Evolutionary conservation across 805 yeast species (phyloP).

Genomic region (Scheffersomyces amazonensis): DNA sequence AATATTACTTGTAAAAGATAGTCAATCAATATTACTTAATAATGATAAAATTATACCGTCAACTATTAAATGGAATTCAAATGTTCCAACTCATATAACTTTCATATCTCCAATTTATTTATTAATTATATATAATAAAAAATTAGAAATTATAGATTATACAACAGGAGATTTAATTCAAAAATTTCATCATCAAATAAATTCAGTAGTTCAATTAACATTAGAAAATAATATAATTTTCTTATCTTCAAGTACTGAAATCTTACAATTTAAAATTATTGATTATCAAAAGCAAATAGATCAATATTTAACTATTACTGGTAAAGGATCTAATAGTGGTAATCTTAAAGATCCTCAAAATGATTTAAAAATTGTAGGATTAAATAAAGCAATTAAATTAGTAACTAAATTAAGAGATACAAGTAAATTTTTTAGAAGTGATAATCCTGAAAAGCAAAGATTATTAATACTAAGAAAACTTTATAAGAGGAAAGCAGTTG

Average conservation of each 20-base stretch:
- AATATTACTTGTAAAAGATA: conserved; percentile 30
- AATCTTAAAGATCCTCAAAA: conserved; percentile 19
- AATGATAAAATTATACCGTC: conserved; percentile 12
- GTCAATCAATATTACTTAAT: conserved; percentile 15
- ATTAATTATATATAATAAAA: conserved; percentile 27
- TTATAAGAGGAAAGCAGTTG: conserved; percentile 28
- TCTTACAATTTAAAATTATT: conserved; percentile 27
- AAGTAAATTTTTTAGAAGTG: conserved; percentile 22
- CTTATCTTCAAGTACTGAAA: conserved; percentile 25
- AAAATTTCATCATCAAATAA: conserved; percentile 28
- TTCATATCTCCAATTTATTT: conserved; percentile 32
- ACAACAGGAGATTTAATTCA: conserved; percentile 35
- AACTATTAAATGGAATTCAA: conserved; percentile 17
- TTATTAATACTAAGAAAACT: conserved; percentile 32
- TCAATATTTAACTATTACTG: conserved; percentile 27
- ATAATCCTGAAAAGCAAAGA: conserved; percentile 22
- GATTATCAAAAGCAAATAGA: conserved; percentile 33
- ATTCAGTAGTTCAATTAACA: conserved; percentile 17
- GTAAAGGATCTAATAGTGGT: conserved; percentile 10
- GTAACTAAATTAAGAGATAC: conserved; percentile 21
- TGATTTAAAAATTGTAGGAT: conserved; percentile 29
- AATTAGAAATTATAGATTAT: conserved; percentile 32
- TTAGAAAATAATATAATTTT: conserved; percentile 10
- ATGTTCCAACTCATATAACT: conserved; percentile 23
- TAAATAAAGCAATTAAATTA: conserved; percentile 31